Conservation (phyloP, 208 protist species). For the Angomonas ambiguus region DNA sequence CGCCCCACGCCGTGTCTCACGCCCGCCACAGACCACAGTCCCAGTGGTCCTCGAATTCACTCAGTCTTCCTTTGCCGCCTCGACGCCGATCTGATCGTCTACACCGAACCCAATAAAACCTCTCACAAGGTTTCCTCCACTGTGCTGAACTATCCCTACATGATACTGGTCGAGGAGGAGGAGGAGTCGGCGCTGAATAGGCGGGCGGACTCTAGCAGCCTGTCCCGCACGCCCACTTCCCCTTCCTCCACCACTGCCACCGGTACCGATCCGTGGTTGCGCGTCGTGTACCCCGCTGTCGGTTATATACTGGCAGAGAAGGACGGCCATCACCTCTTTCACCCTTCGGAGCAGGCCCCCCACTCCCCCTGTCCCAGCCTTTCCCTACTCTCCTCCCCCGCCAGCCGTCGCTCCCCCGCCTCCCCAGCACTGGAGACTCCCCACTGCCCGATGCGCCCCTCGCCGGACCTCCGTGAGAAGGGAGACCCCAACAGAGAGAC, state of each 20-base stretch:
- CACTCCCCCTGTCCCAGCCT: not conserved
- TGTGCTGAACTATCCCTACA: not conserved
- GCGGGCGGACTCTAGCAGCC: not conserved
- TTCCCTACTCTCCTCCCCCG: not conserved
- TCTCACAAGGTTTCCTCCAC: not conserved
- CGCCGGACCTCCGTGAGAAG: too few species aligned
- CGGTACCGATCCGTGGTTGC: not conserved
- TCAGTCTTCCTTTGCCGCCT: not conserved
- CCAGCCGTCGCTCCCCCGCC: not conserved
- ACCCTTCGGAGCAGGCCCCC: not conserved
- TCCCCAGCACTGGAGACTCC: not conserved
- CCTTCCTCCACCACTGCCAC: not conserved
- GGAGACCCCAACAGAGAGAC: too few species aligned
- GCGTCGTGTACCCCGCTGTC: not conserved
- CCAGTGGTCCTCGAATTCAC: not conserved
- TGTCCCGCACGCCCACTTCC: not conserved
- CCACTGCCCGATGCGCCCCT: too few species aligned
- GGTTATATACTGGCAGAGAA: not conserved
- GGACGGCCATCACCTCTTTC: not conserved
- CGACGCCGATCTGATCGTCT: not conserved
- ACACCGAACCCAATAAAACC: not conserved
- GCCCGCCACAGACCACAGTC: not conserved
- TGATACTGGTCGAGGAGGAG: slow-evolving; percentile 7
- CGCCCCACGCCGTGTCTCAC: not conserved
- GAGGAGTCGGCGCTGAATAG: not conserved